These are phyloP conservation scores for Tolypocladium endophyticum DNA, from an alignment of 2,329 filamentous ascomycete genomes.

Conservation along the genomic window DNA sequence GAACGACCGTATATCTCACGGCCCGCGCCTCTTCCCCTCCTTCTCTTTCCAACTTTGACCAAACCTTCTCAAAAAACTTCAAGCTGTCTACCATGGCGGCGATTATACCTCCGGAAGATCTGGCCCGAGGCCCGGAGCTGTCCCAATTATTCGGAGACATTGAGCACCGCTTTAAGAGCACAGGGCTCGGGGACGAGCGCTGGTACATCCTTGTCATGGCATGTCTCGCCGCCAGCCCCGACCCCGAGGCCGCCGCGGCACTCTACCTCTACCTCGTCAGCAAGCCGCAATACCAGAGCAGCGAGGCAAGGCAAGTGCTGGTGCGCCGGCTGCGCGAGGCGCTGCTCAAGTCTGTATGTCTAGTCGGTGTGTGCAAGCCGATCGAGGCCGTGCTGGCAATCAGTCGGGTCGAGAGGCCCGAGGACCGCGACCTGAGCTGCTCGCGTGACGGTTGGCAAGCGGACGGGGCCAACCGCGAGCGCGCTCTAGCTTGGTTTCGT, in stretches of 20 bases:
- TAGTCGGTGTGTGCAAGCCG: background rate
- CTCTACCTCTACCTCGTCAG: slow-evolving; percentile 42
- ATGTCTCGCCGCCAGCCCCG: slow-evolving; percentile 3
- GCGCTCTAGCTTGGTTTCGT: background rate
- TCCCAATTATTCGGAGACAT: background rate
- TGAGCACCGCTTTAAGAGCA: background rate
- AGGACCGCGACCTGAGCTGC: background rate
- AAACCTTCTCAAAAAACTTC: background rate
- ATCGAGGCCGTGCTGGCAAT: background rate
- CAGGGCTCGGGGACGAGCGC: background rate
- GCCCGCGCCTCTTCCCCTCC: too few species aligned
- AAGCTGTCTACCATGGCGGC: background rate
- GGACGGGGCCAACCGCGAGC: background rate
- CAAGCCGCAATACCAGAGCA: background rate
- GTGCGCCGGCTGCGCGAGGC: background rate
- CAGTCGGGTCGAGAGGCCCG: background rate
- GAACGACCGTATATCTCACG: background rate
- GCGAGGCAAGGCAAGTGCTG: background rate
- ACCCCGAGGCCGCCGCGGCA: slow-evolving; percentile 35
- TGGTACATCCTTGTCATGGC: slow-evolving; percentile 7
- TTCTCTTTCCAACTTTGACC: background rate
- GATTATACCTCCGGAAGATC: background rate
- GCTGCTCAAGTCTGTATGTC: background rate
- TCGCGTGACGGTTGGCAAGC: background rate
- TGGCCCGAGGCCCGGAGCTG: background rate